phyloP scores from a whole-genome alignment of 805 yeast species.

The Komagataella phaffii region DNA sequence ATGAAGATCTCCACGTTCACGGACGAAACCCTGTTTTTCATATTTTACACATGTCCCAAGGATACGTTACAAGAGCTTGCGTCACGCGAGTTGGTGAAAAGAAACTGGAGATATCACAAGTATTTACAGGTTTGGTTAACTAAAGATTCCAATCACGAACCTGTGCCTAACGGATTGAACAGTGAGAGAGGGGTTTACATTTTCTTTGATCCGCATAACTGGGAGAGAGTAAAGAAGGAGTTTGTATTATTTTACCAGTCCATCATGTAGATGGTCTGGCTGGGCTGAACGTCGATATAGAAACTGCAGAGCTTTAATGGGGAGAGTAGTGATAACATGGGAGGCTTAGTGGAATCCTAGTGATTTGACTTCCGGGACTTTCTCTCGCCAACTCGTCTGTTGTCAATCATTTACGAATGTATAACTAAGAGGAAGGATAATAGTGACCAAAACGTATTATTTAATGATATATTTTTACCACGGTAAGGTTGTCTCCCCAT shows the following conservation, averaged over 20 bases:
- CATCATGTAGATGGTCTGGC: not conserved
- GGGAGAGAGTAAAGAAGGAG: slow-evolving; percentile 84
- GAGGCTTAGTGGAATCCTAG: not conserved
- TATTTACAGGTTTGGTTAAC: slow-evolving; percentile 95
- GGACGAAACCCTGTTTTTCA: slow-evolving; percentile 87
- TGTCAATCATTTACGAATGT: not conserved
- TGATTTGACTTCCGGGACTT: not conserved
- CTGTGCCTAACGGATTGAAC: slow-evolving; percentile 52
- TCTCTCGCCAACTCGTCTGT: not conserved
- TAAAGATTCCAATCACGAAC: slow-evolving; percentile 83
- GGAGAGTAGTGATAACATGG: too few species aligned
- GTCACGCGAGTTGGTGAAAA: slow-evolving; percentile 75
- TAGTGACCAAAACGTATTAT: not conserved
- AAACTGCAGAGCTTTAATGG: too few species aligned
- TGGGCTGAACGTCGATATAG: not conserved
- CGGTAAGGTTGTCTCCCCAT: not conserved
- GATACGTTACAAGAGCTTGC: slow-evolving; percentile 90
- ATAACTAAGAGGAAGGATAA: not conserved
- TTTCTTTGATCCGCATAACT: slow-evolving; percentile 87
- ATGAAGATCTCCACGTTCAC: slow-evolving; percentile 46
- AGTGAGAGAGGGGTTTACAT: slow-evolving; percentile 90
- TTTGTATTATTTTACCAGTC: slow-evolving; percentile 36
- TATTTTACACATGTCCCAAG: slow-evolving; percentile 86
- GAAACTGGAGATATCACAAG: slow-evolving; percentile 97
- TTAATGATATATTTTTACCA: not conserved